phyloP scores from a whole-genome alignment of 1,284 basidiomycete species.

The Cutaneotrichosporon mucoides region DNA sequence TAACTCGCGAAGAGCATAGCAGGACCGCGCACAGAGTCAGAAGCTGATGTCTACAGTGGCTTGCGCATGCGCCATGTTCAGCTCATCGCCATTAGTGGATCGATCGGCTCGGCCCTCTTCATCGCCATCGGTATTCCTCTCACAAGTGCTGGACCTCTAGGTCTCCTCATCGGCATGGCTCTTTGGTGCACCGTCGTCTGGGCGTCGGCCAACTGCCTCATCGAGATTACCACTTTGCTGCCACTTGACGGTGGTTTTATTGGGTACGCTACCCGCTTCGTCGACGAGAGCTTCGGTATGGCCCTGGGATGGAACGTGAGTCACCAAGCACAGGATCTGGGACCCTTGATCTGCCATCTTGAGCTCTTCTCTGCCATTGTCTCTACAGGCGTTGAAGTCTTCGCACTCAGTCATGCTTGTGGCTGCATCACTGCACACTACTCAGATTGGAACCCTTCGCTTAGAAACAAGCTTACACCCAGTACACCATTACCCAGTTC shows the following conservation, averaged over 20 bases:
- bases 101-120: conserved; percentile 23
- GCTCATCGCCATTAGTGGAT: conserved; percentile 28
- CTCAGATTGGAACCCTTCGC: too few species aligned
- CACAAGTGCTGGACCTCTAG: conserved; percentile 25
- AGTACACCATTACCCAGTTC: conserved; percentile 23
- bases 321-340: neutral
- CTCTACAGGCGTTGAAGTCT: too few species aligned
- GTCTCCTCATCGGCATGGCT: conserved; percentile 24
- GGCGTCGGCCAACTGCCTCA: conserved; percentile 24
- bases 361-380: too few species aligned
- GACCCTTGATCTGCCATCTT: too few species aligned
- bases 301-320: conserved; percentile 24
- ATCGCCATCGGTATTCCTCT: conserved; percentile 26
- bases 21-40: too few species aligned
- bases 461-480: neutral
- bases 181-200: conserved; percentile 24
- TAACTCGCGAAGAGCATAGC: too few species aligned
- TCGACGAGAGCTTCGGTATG: conserved; percentile 21
- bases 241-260: conserved; percentile 27
- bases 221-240: conserved; percentile 26
- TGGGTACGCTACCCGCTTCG: conserved; percentile 20
- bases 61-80: conserved; percentile 31
- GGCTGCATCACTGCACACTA: too few species aligned
- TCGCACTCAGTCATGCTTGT: too few species aligned
- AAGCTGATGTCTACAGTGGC: conserved; percentile 2